These are phyloP conservation scores for Periconia sp. DNA, from an alignment of 2,329 filamentous ascomycete species.

Conservation along the genomic window DNA sequence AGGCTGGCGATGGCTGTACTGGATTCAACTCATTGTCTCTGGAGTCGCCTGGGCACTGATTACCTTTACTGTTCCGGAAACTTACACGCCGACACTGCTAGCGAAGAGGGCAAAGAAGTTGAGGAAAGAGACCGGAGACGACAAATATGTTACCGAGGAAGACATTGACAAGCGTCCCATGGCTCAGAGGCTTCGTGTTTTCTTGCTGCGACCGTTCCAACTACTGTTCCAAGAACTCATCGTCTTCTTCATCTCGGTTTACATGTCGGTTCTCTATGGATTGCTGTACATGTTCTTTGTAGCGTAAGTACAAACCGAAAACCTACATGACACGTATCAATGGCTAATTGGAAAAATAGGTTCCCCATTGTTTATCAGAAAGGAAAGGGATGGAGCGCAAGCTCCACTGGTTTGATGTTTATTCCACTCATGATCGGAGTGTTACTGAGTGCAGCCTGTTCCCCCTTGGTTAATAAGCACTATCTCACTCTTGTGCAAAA, in stretches of 20 bases:
- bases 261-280: conserved; percentile 82
- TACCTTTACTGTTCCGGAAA: conserved; percentile 87
- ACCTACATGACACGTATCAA: not conserved
- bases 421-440: conserved; percentile 81
- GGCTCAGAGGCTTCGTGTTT: conserved; percentile 68
- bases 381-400: conserved; percentile 75
- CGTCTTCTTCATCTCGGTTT: conserved; percentile 78
- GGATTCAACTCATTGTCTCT: conserved; percentile 79
- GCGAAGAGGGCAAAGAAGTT: conserved; percentile 70
- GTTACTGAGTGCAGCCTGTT: conserved; percentile 64
- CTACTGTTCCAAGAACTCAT: conserved; percentile 83
- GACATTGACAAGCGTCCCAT: conserved; percentile 75
- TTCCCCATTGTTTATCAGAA: conserved; percentile 69
- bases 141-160: conserved; percentile 73
- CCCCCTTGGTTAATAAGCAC: conserved; percentile 77
- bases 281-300: conserved; percentile 76
- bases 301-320: conserved; percentile 44
- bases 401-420: conserved; percentile 81
- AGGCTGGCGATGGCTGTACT: conserved; percentile 85
- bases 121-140: conserved; percentile 67
- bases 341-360: conserved; percentile 53
- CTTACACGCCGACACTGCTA: conserved; percentile 80
- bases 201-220: conserved; percentile 81
- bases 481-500: conserved; percentile 67
- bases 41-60: conserved; percentile 72